Conservation (phyloP, 2,329 filamentous ascomycete genomes). For the Acephala macrosclerotiorum region DNA sequence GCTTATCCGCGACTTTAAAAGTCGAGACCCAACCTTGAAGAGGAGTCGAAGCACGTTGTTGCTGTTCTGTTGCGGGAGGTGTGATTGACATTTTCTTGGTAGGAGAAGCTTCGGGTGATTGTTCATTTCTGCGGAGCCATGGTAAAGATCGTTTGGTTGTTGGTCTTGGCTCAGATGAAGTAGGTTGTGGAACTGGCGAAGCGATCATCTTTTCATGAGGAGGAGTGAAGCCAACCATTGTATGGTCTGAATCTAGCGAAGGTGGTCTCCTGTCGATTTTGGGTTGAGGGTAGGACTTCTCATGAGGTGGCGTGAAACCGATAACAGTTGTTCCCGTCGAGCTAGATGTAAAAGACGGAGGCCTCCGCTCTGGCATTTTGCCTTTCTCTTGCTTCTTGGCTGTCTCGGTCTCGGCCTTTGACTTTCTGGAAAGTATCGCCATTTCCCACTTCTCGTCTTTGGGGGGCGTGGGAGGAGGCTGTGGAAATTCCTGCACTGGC, state of each 20-base stretch:
- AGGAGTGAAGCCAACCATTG: constrained; percentile 36
- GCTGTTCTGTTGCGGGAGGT: constrained; percentile 1
- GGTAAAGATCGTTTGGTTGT: constrained; percentile 35
- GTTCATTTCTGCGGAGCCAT: constrained; percentile 38
- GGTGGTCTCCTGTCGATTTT: constrained; percentile 10
- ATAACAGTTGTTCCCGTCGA: constrained; percentile 35
- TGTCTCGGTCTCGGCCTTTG: not conserved
- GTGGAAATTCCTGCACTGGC: constrained; percentile 10
- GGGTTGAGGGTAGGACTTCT: constrained; percentile 25
- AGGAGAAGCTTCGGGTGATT: constrained; percentile 21
- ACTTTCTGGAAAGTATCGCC: constrained; percentile 12
- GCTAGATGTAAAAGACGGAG: constrained; percentile 32
- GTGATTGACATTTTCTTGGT: constrained; percentile 12
- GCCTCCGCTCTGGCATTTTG: constrained; percentile 3
- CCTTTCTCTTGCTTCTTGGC: constrained; percentile 7
- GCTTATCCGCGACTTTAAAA: constrained; percentile 7
- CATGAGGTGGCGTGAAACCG: constrained; percentile 31
- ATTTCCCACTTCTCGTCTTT: constrained; percentile 30
- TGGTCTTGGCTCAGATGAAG: constrained; percentile 5
- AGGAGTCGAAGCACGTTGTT: constrained; percentile 18
- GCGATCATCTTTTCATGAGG: constrained; percentile 27
- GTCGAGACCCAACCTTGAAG: constrained; percentile 23
- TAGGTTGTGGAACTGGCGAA: not conserved
- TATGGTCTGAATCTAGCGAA: constrained; percentile 24
- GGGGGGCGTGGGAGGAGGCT: constrained; percentile 27